A percentile compares a stretch with the other conserved stretches of the same genome.
Evolutionary conservation across 1,284 basidiomycete species (phyloP).

Genomic region (Trametes versicolor): DNA sequence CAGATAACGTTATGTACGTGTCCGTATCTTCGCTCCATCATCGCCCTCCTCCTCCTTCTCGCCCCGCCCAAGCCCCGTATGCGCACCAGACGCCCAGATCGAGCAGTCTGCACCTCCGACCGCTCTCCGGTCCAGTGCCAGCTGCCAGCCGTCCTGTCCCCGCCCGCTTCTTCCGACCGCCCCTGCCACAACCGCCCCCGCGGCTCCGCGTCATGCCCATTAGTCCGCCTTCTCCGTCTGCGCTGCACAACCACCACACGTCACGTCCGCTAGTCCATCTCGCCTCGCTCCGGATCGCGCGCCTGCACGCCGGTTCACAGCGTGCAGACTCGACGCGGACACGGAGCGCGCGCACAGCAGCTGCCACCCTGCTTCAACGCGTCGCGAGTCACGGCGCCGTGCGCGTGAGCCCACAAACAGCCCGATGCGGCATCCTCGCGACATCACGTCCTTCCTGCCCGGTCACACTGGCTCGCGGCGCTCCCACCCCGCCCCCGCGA

Average conservation of each 20-base stretch:
- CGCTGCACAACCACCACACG: not conserved
- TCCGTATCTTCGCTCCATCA: slow-evolving; percentile 18
- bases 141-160: not conserved
- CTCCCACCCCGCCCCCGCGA: not conserved
- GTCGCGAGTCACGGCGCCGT: slow-evolving; percentile 8
- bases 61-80: slow-evolving; percentile 11
- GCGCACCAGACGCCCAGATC: not conserved
- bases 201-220: slow-evolving; percentile 21
- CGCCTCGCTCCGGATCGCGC: slow-evolving; percentile 11
- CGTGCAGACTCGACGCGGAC: slow-evolving; percentile 5
- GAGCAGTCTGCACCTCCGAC: slow-evolving; percentile 10
- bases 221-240: not conserved
- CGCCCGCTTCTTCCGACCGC: not conserved
- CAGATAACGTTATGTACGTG: slow-evolving; percentile 39
- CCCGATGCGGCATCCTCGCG: slow-evolving; percentile 3
- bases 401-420: slow-evolving; percentile 1
- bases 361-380: not conserved
- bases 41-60: slow-evolving; percentile 9
- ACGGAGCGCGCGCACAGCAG: slow-evolving; percentile 17
- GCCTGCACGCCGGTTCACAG: not conserved
- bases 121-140: slow-evolving; percentile 18
- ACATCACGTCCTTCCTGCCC: slow-evolving; percentile 15
- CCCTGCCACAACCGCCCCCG: slow-evolving; percentile 10
- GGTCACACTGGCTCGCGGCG: slow-evolving; percentile 13
- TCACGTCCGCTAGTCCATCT: slow-evolving; percentile 7